Evolutionary conservation across 2,329 filamentous ascomycete genomes (phyloP).

Genomic region (Penicillium concentricum): DNA sequence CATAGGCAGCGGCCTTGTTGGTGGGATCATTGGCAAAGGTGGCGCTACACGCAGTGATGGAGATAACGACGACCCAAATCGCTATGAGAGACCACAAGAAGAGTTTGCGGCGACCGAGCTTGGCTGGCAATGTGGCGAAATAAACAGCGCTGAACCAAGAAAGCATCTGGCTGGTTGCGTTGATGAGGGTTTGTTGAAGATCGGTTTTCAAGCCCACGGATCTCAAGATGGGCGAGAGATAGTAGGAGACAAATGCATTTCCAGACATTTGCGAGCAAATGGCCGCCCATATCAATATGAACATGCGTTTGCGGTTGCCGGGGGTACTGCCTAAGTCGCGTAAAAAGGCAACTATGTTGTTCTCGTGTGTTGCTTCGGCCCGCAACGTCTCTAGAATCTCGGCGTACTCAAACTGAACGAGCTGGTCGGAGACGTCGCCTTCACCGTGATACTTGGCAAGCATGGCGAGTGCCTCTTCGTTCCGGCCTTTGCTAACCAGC

Average conservation of each 20-base stretch:
- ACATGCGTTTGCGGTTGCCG: slow-evolving; percentile 42
- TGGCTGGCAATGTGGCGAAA: slow-evolving; percentile 20
- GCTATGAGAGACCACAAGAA: slow-evolving; percentile 16
- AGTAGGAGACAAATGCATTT: slow-evolving; percentile 27
- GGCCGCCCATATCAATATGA: neutral
- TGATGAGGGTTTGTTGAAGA: slow-evolving; percentile 17
- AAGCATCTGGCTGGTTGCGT: slow-evolving; percentile 23
- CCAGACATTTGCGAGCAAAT: slow-evolving; percentile 26
- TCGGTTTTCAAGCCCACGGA: slow-evolving; percentile 21
- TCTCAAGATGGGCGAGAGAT: slow-evolving; percentile 16
- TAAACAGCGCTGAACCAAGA: slow-evolving; percentile 21
- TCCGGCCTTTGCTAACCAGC: slow-evolving; percentile 61
- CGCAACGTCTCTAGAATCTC: no score
- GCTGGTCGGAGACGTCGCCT: slow-evolving; percentile 48
- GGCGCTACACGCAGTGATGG: slow-evolving; percentile 17
- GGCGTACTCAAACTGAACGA: slow-evolving; percentile 58
- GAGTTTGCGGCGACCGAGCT: slow-evolving; percentile 20
- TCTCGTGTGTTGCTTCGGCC: no score
- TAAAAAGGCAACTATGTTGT: no score
- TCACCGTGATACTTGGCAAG: slow-evolving; percentile 64
- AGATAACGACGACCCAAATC: slow-evolving; percentile 17
- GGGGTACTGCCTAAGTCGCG: no score
- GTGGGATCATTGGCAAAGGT: no score
- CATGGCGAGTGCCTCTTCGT: slow-evolving; percentile 60
- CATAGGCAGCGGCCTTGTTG: slow-evolving; percentile 16